A percentile compares a stretch with the other conserved stretches of the same genome.
These are phyloP conservation scores for Fusarium graminum DNA, from an alignment of 2,329 filamentous ascomycete genomes.

Conservation along the genomic window DNA sequence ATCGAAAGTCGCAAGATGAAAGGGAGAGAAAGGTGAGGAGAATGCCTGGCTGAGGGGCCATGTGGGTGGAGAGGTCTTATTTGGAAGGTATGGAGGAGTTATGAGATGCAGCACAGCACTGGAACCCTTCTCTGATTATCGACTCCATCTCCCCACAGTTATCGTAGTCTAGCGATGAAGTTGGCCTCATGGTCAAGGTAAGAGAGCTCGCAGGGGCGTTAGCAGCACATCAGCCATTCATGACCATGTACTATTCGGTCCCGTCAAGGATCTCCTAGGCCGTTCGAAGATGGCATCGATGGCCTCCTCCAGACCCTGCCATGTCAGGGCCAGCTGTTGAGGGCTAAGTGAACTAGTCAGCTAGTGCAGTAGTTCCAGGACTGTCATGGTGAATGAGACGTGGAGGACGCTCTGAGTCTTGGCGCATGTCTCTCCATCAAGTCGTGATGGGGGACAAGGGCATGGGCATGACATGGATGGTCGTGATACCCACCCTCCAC, in stretches of 20 bases:
- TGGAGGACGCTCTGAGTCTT: constrained; percentile 38
- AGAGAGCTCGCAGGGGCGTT: constrained; percentile 31
- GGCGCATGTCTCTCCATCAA: constrained; percentile 44
- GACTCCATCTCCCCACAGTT: constrained; percentile 49
- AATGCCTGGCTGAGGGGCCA: constrained; percentile 47
- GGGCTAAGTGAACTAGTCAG: constrained; percentile 28
- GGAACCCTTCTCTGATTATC: constrained; percentile 41
- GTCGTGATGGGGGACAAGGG: constrained; percentile 39
- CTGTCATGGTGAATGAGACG: constrained; percentile 39
- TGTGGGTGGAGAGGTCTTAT: constrained; percentile 52
- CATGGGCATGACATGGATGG: constrained; percentile 26
- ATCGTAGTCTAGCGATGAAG: constrained; percentile 41
- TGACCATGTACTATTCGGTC: constrained; percentile 44
- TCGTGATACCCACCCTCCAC: constrained; percentile 36
- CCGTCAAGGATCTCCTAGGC: constrained; percentile 40
- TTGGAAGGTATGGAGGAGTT: constrained; percentile 48
- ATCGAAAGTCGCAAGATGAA: constrained; percentile 44
- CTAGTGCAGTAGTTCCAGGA: constrained; percentile 34
- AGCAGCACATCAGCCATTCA: constrained; percentile 29
- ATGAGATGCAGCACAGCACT: constrained; percentile 46
- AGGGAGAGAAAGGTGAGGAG: constrained; percentile 46
- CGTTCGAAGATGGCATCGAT: constrained; percentile 36
- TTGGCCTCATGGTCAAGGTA: constrained; percentile 43
- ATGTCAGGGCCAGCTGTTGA: constrained; percentile 28
- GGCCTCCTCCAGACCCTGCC: constrained; percentile 35